Evolutionary conservation across 2,329 filamentous ascomycete species (phyloP), one percentile per base, ranked within the genome.

Genomic region (Fonsecaea pedrosoi): DNA sequence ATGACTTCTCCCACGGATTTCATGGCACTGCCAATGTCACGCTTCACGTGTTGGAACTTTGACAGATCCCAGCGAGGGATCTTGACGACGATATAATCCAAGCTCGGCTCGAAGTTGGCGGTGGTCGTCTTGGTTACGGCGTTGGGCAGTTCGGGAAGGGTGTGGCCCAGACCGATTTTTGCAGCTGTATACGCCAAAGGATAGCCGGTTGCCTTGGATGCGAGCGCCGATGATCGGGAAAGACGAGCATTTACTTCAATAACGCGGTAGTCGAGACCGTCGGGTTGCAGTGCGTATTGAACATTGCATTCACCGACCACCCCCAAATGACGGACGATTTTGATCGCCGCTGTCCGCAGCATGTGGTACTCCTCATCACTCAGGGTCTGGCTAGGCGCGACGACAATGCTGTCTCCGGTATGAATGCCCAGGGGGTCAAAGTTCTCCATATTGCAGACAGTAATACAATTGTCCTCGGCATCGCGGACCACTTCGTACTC

Each of bases 341-440:
- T 98, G 84, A 98, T 97, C 55, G 95, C 92, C 70, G 95, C 94
- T 50, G 93, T 92, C 75, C 95, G 92, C 74, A 99, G 92, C 95
- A 99, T 98, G 84, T 99, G 94, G 80, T 98, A 99, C 81, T 99
- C 95, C 84, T 98, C 95, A 75, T 99, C 95, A 76, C 92, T 96
- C 76, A 99, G 85, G 30, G 95, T 99, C 83, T 99, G 95, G 82
- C 91, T 95, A 58, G 95, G 95, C 48, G 95, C 95, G 68, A 98
- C 94, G 70, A 99, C 95, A 75, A 99, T 99, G 75, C 94, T 97
- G 84, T 99, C 95, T 82, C 95, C 95, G 55, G 95, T 99, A 82
- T 99, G 95, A 64, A 97, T 96, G 76, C 95, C 95, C 42, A 99
- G 88, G 71, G 95, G 95, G 77, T 98, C 95, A 75, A 98, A 98